Conservation (phyloP, 495 filamentous ascomycete genomes). For the Neurospora tetrasperma region DNA sequence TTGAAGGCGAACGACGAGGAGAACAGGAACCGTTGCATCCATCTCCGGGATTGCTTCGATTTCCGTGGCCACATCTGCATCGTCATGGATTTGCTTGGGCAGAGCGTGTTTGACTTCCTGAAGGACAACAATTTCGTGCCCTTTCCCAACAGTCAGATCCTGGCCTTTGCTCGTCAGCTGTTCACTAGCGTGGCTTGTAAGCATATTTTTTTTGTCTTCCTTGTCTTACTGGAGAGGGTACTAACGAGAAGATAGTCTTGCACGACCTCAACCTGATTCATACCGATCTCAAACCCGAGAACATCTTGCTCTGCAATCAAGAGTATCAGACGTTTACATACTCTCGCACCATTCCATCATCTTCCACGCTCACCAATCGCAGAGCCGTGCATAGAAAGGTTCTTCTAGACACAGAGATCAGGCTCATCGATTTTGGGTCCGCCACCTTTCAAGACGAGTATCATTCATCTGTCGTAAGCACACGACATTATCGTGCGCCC, state of each 20-base stretch:
- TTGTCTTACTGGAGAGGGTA: not conserved
- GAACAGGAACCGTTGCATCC: constrained; percentile 95
- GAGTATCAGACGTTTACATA: constrained; percentile 95
- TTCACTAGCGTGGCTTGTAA: constrained; percentile 97
- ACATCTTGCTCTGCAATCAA: constrained; percentile 87
- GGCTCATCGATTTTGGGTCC: constrained; percentile 94
- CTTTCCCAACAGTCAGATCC: constrained; percentile 98
- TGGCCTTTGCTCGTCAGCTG: constrained; percentile 88
- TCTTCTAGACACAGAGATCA: constrained; percentile 88
- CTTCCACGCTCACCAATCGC: constrained; percentile 64
- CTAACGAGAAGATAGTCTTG: constrained; percentile 52
- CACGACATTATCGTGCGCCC: constrained; percentile 88
- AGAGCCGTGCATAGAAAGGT: constrained; percentile 78
- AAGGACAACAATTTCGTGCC: constrained; percentile 91
- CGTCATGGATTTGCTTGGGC: constrained; percentile 90
- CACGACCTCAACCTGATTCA: constrained; percentile 98
- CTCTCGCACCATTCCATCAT: constrained; percentile 87
- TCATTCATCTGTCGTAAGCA: constrained; percentile 93
- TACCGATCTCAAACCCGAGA: constrained; percentile 96
- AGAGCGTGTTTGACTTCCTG: constrained; percentile 97
- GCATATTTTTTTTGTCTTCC: constrained; percentile 22
- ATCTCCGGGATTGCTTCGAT: constrained; percentile 94
- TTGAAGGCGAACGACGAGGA: constrained; percentile 79
- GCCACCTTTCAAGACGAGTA: constrained; percentile 98
- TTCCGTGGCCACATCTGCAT: constrained; percentile 98